Conservation (phyloP, 208 protist species). For the Acanthamoeba lenticulata region DNA sequence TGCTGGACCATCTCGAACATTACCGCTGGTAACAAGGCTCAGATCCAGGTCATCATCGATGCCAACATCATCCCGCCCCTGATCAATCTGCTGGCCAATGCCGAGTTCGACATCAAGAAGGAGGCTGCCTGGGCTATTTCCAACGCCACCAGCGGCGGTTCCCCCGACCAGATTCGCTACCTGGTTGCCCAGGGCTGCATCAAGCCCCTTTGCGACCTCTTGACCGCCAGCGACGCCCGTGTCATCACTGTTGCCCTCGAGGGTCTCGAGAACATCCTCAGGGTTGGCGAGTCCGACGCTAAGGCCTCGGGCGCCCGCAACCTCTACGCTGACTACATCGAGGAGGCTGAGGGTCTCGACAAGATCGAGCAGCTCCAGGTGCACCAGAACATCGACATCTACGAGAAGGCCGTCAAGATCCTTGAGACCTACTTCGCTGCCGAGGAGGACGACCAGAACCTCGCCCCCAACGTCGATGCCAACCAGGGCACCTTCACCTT, state of each 20-base stretch:
- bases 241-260: conserved; percentile 96
- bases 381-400: conserved; percentile 95
- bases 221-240: conserved; percentile 89
- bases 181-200: conserved; percentile 93
- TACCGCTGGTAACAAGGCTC: conserved; percentile 94
- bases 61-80: conserved; percentile 92
- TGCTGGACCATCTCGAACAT: conserved; percentile 99
- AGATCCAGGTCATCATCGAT: conserved; percentile 92
- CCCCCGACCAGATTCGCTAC: conserved; percentile 91
- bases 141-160: conserved; percentile 95
- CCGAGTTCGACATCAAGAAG: conserved; percentile 96
- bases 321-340: conserved; percentile 87
- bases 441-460: conserved; percentile 65
- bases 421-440: conserved; percentile 80
- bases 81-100: conserved; percentile 90
- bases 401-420: conserved; percentile 93
- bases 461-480: conserved; percentile 38
- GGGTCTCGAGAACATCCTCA: conserved; percentile 96
- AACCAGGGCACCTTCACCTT: conserved; percentile 63
- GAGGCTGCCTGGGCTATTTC: conserved; percentile 98
- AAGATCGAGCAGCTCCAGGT: conserved; percentile 95
- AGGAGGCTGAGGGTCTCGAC: conserved; percentile 94
- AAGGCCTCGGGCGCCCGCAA: conserved; percentile 72
- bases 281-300: conserved; percentile 74
- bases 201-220: conserved; percentile 91